Evolutionary conservation across 2,329 filamentous ascomycete genomes (phyloP), one percentile per base, ranked within the genome.

Genomic region (Ophiostoma sp.): DNA sequence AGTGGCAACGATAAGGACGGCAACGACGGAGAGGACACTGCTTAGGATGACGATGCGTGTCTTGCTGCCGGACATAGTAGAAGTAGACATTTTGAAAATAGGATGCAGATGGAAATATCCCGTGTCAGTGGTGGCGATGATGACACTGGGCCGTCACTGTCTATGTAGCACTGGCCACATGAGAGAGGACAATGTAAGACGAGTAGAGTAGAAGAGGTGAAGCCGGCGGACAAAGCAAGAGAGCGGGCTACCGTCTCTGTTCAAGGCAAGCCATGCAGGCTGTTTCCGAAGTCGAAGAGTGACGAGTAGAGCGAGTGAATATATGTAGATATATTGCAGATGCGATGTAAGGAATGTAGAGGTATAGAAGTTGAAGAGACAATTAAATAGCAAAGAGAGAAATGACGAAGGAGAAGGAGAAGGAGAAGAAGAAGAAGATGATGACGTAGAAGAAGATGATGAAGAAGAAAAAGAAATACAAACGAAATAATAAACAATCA

Each of bases 11-110:
- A 82, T 67, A 20, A 80, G 73, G 39, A 83, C 74, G 11, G 79
- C 82, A 1, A 85, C 79, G 64, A 84, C 80, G n/a, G 82, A 82
- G 39, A 83, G 74, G 1, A 82, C 78, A 11, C 82, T 83, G 75
- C 84, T 83, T 52, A 88, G 79, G 67, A 82, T 80, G 73, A 87
- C 84, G 72, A 84, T 80, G 36, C 84, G 78, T 8, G 78, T 83
- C 62, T 79, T 78, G 74, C 79, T 78, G 31, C n/a, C 7, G 3
- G 60, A 36, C 10, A 65, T 31, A 23, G n/a, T 57, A 33, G 57
- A n/a, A 33, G 27, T 33, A 62, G 57, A 62, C 57, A 62, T 62
- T 33, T 10, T 62, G 57, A 20, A 13, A 13, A 31, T 31, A 6
- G 13, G 15, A 23, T 62, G 52, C 6, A 27, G 52, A 15, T 13